These are phyloP conservation scores for Rosa multiflora DNA, from an alignment of 306 rosid genomes.

Conservation along the genomic window DNA sequence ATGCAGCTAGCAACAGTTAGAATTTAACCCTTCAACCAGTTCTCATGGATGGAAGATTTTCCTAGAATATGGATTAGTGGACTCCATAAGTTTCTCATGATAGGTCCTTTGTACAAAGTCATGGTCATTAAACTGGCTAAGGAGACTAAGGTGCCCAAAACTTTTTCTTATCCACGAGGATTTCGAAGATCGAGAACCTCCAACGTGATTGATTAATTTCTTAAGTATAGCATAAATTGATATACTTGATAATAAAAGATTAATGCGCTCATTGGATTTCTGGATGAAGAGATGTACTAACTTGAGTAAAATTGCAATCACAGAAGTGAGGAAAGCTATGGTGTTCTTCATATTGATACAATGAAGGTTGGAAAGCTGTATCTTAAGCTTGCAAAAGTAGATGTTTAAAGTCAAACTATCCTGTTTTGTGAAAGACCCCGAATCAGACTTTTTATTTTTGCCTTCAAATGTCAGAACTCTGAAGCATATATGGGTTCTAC, in stretches of 20 bases:
- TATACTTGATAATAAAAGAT: background rate
- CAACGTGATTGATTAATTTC: constrained; percentile 31
- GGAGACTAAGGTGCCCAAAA: constrained; percentile 55
- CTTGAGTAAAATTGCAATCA: constrained; percentile 67
- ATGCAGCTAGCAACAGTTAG: constrained; percentile 67
- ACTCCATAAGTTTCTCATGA: constrained; percentile 33
- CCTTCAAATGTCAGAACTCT: background rate
- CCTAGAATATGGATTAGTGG: constrained; percentile 54
- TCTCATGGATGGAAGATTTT: constrained; percentile 36
- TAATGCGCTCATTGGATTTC: background rate
- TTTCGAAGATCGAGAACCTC: constrained; percentile 49
- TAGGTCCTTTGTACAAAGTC: constrained; percentile 78
- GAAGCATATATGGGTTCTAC: background rate
- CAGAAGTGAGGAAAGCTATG: constrained; percentile 52
- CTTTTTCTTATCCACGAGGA: constrained; percentile 60
- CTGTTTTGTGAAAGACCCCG: constrained; percentile 34
- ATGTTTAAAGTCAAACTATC: constrained; percentile 54
- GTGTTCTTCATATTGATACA: constrained; percentile 59
- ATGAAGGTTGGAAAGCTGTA: constrained; percentile 78
- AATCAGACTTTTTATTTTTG: background rate
- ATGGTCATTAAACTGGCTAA: constrained; percentile 71
- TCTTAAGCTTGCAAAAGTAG: constrained; percentile 69
- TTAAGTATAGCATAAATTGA: background rate
- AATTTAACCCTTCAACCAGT: constrained; percentile 77
- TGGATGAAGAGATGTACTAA: constrained; percentile 11